Base-by-base conservation (phyloP, 371 early-diverging fungal genomes). In the Rhizomucor pusillus region DNA sequence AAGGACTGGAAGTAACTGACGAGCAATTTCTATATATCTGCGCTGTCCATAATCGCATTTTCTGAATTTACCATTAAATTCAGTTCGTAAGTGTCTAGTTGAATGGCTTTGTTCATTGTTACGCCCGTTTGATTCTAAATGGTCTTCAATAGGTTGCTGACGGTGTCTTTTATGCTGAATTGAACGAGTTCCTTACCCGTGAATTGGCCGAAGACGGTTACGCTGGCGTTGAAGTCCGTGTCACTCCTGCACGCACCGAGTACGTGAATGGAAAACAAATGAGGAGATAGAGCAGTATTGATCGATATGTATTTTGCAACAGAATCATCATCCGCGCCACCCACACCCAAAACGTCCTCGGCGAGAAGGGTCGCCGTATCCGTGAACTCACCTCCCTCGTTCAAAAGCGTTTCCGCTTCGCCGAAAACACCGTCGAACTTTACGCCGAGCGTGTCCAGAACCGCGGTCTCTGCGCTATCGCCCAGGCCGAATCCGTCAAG, bases 141-240 rank as follows among this genome's bases (percentile, higher is more conserved):
- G 36, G 44, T 39, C 25, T 6, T 33, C 29, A 35, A 16, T 65
- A 73, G 80, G 94, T 98, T 73, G 97, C 96, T 81, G 99, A 98
- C 86, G 99, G 99, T 89, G 97, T 98, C 56, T 97, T 98, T 90
- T 96, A 94, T 88, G 97, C 99, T 72, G 99, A 98, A 82, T 88
- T 98, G 73, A 97, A 98, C 91, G 95, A 96, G 83, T 95, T 96
- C 89, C 90, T 98, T 80, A 90, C 91, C 73, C 95, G 97, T 75
- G 89, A 93, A 81, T 79, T 92, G 79, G 88, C 88, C 60, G 89
- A 87, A 66, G 92, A 94, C 68, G 91, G 92, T 62, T 95, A 92
- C 75, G 87, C 98, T 67, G 98, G 99, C 72, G 95, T 98, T 78
- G 98, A 99, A 80, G 95, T 99, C 78, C 92, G 97, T 75, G 93